Percentiles rank a stretch among this genome's conserved stretches.
Conservation (phyloP, 331 rosid species). For the Rosa hybrid region DNA sequence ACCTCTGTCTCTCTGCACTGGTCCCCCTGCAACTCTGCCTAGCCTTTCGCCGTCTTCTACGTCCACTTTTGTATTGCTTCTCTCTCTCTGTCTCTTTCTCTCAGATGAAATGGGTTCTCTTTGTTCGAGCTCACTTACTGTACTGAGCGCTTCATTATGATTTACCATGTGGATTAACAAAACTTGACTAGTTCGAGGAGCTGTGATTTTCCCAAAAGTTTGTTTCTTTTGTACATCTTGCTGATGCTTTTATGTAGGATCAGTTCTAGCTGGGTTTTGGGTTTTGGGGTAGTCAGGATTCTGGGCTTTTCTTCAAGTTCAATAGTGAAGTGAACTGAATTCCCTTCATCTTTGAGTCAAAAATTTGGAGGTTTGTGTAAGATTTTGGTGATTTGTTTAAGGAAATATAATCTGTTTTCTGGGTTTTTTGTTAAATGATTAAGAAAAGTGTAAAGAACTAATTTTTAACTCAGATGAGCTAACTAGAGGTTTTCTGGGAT, state of each 20-base stretch:
- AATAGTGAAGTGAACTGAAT: background rate
- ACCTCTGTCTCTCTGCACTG: constrained; percentile 26
- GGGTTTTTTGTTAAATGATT: constrained; percentile 32
- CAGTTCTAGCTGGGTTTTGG: constrained; percentile 17
- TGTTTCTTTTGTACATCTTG: constrained; percentile 26
- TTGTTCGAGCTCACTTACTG: constrained; percentile 29
- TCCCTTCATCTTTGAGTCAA: constrained; percentile 31
- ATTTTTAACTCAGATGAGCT: constrained; percentile 25
- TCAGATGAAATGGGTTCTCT: constrained; percentile 32
- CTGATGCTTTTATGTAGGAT: constrained; percentile 13
- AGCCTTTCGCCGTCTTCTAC: constrained; percentile 56
- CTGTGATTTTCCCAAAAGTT: constrained; percentile 34
- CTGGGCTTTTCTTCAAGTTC: constrained; percentile 17
- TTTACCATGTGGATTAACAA: constrained; percentile 49
- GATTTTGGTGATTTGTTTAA: constrained; percentile 31
- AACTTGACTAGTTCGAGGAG: constrained; percentile 35
- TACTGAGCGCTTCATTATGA: constrained; percentile 20
- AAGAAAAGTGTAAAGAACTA: constrained; percentile 36
- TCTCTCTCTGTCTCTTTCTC: constrained; percentile 21
- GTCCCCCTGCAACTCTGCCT: constrained; percentile 43
- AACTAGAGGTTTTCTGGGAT: constrained; percentile 46
- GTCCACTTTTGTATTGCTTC: constrained; percentile 35
- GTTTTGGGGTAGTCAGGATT: constrained; percentile 20
- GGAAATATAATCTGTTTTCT: constrained; percentile 20
- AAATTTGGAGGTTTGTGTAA: constrained; percentile 14